phyloP scores from a whole-genome alignment of 192 early-diverging fungal species.

The Funneliformis mosseae region DNA sequence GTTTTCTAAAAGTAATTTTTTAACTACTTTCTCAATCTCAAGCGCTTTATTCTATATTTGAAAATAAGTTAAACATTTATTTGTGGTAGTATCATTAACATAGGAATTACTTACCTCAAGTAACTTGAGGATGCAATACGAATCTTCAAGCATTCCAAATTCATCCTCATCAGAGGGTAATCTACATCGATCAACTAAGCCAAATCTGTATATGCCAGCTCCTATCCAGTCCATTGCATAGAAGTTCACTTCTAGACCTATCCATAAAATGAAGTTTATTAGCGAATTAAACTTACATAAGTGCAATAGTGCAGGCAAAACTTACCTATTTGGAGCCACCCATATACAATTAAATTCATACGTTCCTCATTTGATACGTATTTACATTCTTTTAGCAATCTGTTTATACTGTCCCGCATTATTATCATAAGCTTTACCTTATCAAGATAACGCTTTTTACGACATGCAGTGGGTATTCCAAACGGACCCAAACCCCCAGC shows the following conservation, averaged over 20 bases:
- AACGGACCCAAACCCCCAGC: background rate
- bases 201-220: conserved; percentile 24
- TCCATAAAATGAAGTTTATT: background rate
- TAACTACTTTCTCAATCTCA: conserved; percentile 23
- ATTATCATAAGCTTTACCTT: conserved; percentile 25
- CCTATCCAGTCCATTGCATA: conserved; percentile 19
- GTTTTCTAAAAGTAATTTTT: conserved; percentile 25
- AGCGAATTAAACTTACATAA: background rate
- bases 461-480: conserved; percentile 19
- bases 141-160: conserved; percentile 1
- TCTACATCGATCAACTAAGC: conserved; percentile 7
- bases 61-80: conserved; percentile 15
- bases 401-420: conserved; percentile 5
- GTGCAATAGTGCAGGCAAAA: background rate
- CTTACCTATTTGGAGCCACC: too few relatives aligned
- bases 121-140: conserved; percentile 13
- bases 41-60: conserved; percentile 5
- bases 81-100: conserved; percentile 1
- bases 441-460: conserved; percentile 19
- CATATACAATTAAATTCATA: too few relatives aligned
- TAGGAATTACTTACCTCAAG: background rate
- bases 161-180: conserved; percentile 1
- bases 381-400: background rate
- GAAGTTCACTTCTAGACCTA: conserved; percentile 19
- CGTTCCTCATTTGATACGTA: background rate